Evolutionary conservation across 345 rosid genomes (phyloP).

Genomic region (Melastoma malabathricum): DNA sequence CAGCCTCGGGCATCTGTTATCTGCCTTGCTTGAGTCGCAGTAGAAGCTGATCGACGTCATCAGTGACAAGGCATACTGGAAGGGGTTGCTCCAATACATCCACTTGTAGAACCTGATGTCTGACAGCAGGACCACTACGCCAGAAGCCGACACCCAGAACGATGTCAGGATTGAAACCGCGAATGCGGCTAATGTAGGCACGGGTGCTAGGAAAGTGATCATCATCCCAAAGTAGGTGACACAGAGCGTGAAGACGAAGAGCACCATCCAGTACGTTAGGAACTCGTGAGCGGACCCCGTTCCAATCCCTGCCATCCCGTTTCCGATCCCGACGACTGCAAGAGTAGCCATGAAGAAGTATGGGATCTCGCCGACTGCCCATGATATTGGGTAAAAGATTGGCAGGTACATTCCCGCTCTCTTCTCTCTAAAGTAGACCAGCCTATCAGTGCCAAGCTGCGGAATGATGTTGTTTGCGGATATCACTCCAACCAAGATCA

Average conservation of each 20-base stretch:
- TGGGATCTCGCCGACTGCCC: conserved; percentile 25
- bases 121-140: conserved; percentile 17
- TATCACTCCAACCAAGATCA: conserved; percentile 16
- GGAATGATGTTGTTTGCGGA: conserved; percentile 21
- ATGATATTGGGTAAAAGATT: conserved; percentile 23
- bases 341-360: conserved; percentile 16
- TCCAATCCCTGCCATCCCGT: conserved; percentile 19
- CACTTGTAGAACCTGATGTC: conserved; percentile 20
- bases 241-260: conserved; percentile 17
- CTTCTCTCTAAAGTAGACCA: conserved; percentile 19
- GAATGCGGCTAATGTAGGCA: conserved; percentile 23
- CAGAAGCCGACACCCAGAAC: conserved; percentile 20
- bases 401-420: conserved; percentile 25
- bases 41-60: conserved; percentile 14
- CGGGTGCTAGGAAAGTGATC: conserved; percentile 30
- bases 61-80: conserved; percentile 12
- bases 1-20: conserved; percentile 18
- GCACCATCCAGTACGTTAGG: conserved; percentile 16
- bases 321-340: conserved; percentile 22
- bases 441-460: conserved; percentile 23
- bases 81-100: conserved; percentile 24
- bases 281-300: conserved; percentile 13
- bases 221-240: conserved; percentile 23
- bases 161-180: conserved; percentile 18
- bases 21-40: conserved; percentile 11